A percentile compares a stretch with the other conserved stretches of the same genome.
Conservation (phyloP, 805 yeast species). For the Hanseniaspora nectarophila region DNA sequence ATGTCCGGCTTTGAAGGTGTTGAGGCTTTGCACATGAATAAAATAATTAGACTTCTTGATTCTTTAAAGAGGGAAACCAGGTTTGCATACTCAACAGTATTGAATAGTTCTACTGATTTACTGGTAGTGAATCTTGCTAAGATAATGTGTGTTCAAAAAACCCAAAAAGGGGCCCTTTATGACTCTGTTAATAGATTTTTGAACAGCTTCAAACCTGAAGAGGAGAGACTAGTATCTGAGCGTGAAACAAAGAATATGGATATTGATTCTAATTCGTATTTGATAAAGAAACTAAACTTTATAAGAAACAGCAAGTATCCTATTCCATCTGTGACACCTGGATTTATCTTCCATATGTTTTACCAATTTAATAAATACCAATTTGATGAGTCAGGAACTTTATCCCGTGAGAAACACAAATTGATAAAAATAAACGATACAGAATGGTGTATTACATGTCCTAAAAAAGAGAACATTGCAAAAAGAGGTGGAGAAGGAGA, state of each 20-base stretch:
- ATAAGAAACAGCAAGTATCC: slow-evolving; percentile 2
- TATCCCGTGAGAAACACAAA: not conserved
- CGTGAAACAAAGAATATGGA: not conserved
- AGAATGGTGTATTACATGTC: slow-evolving; percentile 12
- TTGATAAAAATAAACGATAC: slow-evolving; percentile 1
- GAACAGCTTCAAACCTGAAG: slow-evolving; percentile 4
- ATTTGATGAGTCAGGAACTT: not conserved
- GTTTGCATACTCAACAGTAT: slow-evolving; percentile 19
- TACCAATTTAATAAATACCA: not conserved
- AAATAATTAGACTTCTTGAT: slow-evolving; percentile 45
- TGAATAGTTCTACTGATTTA: slow-evolving; percentile 26
- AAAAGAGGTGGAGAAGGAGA: not conserved
- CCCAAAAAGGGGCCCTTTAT: slow-evolving; percentile 2
- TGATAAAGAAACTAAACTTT: slow-evolving; percentile 9
- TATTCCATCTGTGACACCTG: slow-evolving; percentile 11
- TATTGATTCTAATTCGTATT: slow-evolving; percentile 2
- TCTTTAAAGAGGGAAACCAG: slow-evolving; percentile 24
- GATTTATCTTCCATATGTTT: slow-evolving; percentile 6
- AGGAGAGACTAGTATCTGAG: slow-evolving; percentile 1
- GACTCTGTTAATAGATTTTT: not conserved
- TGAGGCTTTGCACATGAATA: slow-evolving; percentile 57
- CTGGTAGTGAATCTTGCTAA: slow-evolving; percentile 22
- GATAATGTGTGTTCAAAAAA: slow-evolving; percentile 5
- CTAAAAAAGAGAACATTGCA: not conserved
- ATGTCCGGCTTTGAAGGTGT: slow-evolving; percentile 70